These are phyloP conservation scores for Ramaria rubella DNA, from an alignment of 768 basidiomycete genomes.

Conservation along the genomic window DNA sequence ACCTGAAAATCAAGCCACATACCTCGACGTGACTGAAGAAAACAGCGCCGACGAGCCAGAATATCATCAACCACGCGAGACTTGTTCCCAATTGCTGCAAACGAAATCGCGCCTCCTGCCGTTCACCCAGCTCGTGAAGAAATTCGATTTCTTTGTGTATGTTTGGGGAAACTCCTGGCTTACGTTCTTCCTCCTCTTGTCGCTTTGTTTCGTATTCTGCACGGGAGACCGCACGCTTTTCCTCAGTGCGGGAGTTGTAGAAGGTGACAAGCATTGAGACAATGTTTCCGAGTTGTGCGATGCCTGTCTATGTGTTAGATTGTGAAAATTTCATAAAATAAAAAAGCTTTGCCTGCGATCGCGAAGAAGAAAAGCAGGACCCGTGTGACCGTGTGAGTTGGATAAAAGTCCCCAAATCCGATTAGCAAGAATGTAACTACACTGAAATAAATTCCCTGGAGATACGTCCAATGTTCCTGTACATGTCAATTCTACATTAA, in stretches of 20 bases:
- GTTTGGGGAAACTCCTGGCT: constrained; percentile 11
- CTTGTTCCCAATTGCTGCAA: not conserved
- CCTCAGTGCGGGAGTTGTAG: not conserved
- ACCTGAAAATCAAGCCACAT: not conserved
- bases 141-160: constrained; percentile 19
- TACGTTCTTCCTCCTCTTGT: constrained; percentile 5
- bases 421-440: constrained; percentile 9
- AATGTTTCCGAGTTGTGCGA: constrained; percentile 10
- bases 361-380: constrained; percentile 12
- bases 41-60: constrained; percentile 20
- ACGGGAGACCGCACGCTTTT: constrained; percentile 10
- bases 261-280: constrained; percentile 10
- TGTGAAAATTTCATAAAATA: too few species aligned
- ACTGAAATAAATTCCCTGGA: constrained; percentile 14
- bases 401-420: constrained; percentile 16
- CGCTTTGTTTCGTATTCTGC: constrained; percentile 6
- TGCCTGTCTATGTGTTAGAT: too few species aligned
- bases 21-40: constrained; percentile 13
- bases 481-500: too few species aligned
- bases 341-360: constrained; percentile 2
- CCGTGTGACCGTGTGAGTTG: constrained; percentile 8
- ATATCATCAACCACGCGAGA: constrained; percentile 17
- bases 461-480: constrained; percentile 12
- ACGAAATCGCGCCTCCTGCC: constrained; percentile 11
- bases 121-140: constrained; percentile 13